A percentile compares a stretch with the other conserved stretches of the same genome.
Evolutionary conservation across 1,139 yeast species (phyloP).

Genomic region (Nakaseomyces bracarensis): DNA sequence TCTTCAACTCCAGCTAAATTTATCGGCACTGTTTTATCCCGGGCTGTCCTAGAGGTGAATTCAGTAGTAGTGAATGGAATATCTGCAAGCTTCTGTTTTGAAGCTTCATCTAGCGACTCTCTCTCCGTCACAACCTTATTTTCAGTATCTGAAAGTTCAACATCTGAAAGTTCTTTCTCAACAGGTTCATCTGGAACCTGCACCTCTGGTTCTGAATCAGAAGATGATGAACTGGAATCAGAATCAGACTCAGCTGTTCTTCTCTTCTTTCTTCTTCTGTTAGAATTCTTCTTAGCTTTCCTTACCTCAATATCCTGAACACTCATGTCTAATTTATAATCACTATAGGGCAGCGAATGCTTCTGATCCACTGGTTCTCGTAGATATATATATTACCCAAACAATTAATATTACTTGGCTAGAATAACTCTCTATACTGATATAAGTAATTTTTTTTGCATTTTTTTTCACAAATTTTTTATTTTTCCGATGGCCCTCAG

Average conservation of each 20-base stretch:
- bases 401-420: not conserved
- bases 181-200: slow-evolving; percentile 19
- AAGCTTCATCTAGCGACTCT: slow-evolving; percentile 14
- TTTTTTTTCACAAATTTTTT: slow-evolving; percentile 2
- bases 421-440: not conserved
- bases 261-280: slow-evolving; percentile 62
- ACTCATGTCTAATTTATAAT: slow-evolving; percentile 12
- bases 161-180: slow-evolving; percentile 14
- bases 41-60: slow-evolving; percentile 20
- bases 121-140: slow-evolving; percentile 12
- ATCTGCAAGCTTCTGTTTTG: slow-evolving; percentile 19
- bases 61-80: slow-evolving; percentile 28
- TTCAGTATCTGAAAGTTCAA: slow-evolving; percentile 40
- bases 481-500: not conserved
- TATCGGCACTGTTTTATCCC: slow-evolving; percentile 14
- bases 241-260: slow-evolving; percentile 59
- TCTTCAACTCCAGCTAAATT: slow-evolving; percentile 18
- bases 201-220: slow-evolving; percentile 23
- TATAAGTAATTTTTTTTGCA: slow-evolving; percentile 1
- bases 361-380: too few relatives aligned
- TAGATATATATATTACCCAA: not conserved
- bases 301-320: slow-evolving; percentile 16
- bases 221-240: slow-evolving; percentile 35
- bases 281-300: slow-evolving; percentile 17
- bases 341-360: too few relatives aligned